phyloP scores from a whole-genome alignment of 2,329 filamentous ascomycete species.

The Rugonectria rugulosa region DNA sequence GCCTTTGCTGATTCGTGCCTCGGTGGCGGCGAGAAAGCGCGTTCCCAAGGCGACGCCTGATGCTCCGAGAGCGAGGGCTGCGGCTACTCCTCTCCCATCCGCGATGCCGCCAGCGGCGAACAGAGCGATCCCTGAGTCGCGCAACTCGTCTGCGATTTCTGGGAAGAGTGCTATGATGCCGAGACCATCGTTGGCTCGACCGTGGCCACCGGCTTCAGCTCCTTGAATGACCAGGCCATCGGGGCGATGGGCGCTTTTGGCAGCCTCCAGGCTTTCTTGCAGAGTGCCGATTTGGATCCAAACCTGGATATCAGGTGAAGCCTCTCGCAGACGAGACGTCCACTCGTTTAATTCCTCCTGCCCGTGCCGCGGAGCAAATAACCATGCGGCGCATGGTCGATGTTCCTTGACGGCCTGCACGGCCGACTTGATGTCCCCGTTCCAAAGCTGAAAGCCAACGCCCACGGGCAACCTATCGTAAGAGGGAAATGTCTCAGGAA shows the following conservation, averaged over 20 bases:
- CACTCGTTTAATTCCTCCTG: constrained; percentile 52
- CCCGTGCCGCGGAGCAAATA: constrained; percentile 48
- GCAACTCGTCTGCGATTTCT: constrained; percentile 54
- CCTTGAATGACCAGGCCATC: constrained; percentile 63
- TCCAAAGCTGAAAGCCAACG: constrained; percentile 54
- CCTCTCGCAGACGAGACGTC: constrained; percentile 52
- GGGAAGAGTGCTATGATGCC: constrained; percentile 58
- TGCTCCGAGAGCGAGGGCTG: constrained; percentile 59
- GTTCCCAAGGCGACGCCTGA: constrained; percentile 68
- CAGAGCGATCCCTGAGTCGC: constrained; percentile 48
- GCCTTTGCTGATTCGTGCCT: constrained; percentile 49
- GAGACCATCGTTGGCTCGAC: constrained; percentile 51
- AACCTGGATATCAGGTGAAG: constrained; percentile 51
- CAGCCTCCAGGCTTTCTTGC: constrained; percentile 53
- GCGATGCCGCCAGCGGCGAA: constrained; percentile 62
- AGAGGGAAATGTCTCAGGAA: constrained; percentile 21
- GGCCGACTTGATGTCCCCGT: constrained; percentile 46
- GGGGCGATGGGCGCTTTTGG: constrained; percentile 44
- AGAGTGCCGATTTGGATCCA: constrained; percentile 63
- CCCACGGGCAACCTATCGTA: constrained; percentile 51
- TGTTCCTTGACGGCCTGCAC: constrained; percentile 40
- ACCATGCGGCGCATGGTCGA: constrained; percentile 53
- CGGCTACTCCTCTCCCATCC: constrained; percentile 59
- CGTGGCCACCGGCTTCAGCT: constrained; percentile 62
- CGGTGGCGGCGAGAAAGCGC: constrained; percentile 61